Evolutionary conservation across 2,329 filamentous ascomycete genomes (phyloP), one percentile per base, ranked within the genome.

Genomic region (Stenocarpella maydis): DNA sequence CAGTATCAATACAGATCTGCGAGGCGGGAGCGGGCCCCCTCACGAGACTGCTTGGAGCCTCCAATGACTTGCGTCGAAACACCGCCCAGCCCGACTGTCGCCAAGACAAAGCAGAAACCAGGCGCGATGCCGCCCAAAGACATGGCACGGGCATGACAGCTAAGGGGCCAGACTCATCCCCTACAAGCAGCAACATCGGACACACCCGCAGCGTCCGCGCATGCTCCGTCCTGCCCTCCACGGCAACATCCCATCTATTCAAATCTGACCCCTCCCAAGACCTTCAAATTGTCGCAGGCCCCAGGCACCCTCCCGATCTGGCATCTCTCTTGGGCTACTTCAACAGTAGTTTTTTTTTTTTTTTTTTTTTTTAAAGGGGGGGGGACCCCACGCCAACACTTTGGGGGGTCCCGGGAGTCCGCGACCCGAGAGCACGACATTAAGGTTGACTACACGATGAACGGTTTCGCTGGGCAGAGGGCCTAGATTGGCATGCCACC

Each of bases 31-130:
- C n/a, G n/a, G n/a, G n/a, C n/a, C n/a, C n/a, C n/a, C n/a, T n/a
- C n/a, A n/a, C n/a, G n/a, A n/a, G n/a, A n/a, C n/a, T n/a, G 58
- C 24, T 19, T 15, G 41, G 26, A 47, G 58, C 41, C 43, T 21
- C 28, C 58, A 49, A 63, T 63, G 58, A 63, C 58, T 63, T 63
- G 41, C 28, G 58, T 63, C 58, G 58, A 63, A 63, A 63, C 58
- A 49, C 14, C 28, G 58, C 58, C 58, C 43, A 63, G 58, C 43
- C 43, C 43, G 15, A 17, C 41, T 4, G 34, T 61, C n/a, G 58
- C 58, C 58, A 61, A 61, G 58, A 47, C 41, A 10, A 61, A 47
- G 55, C 55, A 61, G 55, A 61, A 61, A 61, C 55, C 55, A 47
- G 55, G 47, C n/a, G 39, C 41, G 41, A 61, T 15, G 28, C 24